phyloP scores from a whole-genome alignment of 257 asterid species.

The Solanum chmielewskii region DNA sequence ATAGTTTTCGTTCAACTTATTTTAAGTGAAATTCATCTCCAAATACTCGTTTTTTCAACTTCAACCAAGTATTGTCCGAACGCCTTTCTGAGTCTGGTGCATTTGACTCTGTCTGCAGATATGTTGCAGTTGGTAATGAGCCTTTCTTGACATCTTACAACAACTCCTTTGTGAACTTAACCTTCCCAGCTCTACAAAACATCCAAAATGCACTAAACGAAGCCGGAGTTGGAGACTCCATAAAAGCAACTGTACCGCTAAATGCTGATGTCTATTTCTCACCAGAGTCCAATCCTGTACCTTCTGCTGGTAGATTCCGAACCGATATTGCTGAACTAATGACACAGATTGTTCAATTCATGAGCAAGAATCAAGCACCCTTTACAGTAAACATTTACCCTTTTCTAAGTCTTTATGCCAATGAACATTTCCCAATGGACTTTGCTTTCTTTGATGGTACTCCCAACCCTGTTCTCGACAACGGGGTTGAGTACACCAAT shows the following conservation, averaged over 20 bases:
- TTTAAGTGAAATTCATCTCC: not conserved
- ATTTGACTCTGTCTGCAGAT: slow-evolving; percentile 7
- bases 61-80: not conserved
- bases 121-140: slow-evolving; percentile 40
- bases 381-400: slow-evolving; percentile 34
- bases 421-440: slow-evolving; percentile 26
- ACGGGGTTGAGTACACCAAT: slow-evolving; percentile 17
- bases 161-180: slow-evolving; percentile 23
- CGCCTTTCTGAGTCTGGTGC: not conserved
- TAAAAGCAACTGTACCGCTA: slow-evolving; percentile 35
- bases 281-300: slow-evolving; percentile 17
- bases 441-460: slow-evolving; percentile 39
- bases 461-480: slow-evolving; percentile 16
- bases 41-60: not conserved
- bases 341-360: slow-evolving; percentile 32
- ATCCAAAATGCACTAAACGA: slow-evolving; percentile 40
- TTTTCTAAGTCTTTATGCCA: slow-evolving; percentile 29
- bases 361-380: slow-evolving; percentile 28
- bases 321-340: slow-evolving; percentile 16
- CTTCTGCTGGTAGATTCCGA: slow-evolving; percentile 34
- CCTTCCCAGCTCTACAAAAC: slow-evolving; percentile 32
- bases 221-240: slow-evolving; percentile 10
- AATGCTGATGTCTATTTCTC: slow-evolving; percentile 35
- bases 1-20: not conserved
- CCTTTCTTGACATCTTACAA: slow-evolving; percentile 31